Conservation (phyloP, 2,329 filamentous ascomycete species). For the Epichloe sylvatica region DNA sequence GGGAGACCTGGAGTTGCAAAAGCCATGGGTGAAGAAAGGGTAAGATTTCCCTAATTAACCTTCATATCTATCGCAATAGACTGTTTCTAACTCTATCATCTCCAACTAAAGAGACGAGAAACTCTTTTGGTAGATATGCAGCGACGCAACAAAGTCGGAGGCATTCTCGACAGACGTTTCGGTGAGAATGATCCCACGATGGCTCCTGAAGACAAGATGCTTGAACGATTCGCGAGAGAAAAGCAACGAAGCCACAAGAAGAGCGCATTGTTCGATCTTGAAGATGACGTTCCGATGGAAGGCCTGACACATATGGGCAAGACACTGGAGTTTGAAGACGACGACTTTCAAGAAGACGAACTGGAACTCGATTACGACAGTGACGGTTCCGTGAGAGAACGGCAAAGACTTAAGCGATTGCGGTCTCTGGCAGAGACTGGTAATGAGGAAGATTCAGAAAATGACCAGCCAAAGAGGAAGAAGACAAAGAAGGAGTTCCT, state of each 20-base stretch:
- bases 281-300: constrained; percentile 50
- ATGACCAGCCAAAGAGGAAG: constrained; percentile 61
- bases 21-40: constrained; percentile 72
- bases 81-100: constrained; percentile 7
- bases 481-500: constrained; percentile 96
- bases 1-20: constrained; percentile 75
- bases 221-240: constrained; percentile 80
- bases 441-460: constrained; percentile 30
- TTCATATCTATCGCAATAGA: not conserved
- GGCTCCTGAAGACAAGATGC: constrained; percentile 83
- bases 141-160: constrained; percentile 76
- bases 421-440: constrained; percentile 31
- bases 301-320: constrained; percentile 72
- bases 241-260: constrained; percentile 69
- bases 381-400: constrained; percentile 39
- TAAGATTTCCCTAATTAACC: constrained; percentile 24
- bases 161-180: constrained; percentile 83
- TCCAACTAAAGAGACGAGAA: constrained; percentile 46
- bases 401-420: constrained; percentile 41
- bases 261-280: constrained; percentile 74
- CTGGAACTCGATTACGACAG: constrained; percentile 47
- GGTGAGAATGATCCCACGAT: constrained; percentile 91
- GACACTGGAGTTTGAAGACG: constrained; percentile 50
- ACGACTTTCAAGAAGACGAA: constrained; percentile 73
- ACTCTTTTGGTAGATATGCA: constrained; percentile 86